Evolutionary conservation across 2,329 filamentous ascomycete genomes (phyloP), one percentile per base, ranked within the genome.

Genomic region (Nannizzia gypsea): DNA sequence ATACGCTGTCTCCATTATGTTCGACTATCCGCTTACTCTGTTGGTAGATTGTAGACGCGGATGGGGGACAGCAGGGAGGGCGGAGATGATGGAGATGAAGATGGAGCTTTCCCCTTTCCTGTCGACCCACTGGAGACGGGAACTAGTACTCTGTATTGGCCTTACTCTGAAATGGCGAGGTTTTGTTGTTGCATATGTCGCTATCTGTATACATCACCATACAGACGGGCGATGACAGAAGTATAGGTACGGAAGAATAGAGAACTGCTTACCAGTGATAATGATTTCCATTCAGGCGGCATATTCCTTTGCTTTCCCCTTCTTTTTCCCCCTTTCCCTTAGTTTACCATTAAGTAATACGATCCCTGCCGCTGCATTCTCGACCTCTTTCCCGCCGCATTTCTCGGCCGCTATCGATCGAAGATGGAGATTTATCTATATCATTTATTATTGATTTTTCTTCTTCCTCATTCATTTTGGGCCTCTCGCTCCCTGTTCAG

Each of bases 281-380:
- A 50, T 15, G 11, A 54, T 54, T 54, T 54, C 50, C 26, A 54
- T 54, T 54, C 26, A n/a, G 50, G 26, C 50, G 50, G 50, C 50
- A 54, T 31, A 24, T 52, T 52, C 24, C n/a, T 13, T 28, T 52
- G 17, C 22, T 50, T 50, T 50, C 20, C 13, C 44, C n/a, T 22
- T 6, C 26, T 24, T 11, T 50, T 26, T 26, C 44, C 13, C 44
- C 44, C 22, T 52, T 31, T 31, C 48, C 50, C 50, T 26, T 54
- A 20, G 50, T n/a, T 31, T 31, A 34, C 13, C n/a, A 34, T 54
- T 54, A 34, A 54, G 50, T 54, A 54, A 54, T 54, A 54, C 20
- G 9, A 34, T 34, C n/a, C 50, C 26, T 34, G 28, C 28, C 26
- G 3, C 17, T n/a, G 13, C 44, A 50, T 34, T 34, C 50, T 54